These are phyloP conservation scores for Phialocephala sp. DNA, from an alignment of 2,329 filamentous ascomycete species.

Conservation along the genomic window DNA sequence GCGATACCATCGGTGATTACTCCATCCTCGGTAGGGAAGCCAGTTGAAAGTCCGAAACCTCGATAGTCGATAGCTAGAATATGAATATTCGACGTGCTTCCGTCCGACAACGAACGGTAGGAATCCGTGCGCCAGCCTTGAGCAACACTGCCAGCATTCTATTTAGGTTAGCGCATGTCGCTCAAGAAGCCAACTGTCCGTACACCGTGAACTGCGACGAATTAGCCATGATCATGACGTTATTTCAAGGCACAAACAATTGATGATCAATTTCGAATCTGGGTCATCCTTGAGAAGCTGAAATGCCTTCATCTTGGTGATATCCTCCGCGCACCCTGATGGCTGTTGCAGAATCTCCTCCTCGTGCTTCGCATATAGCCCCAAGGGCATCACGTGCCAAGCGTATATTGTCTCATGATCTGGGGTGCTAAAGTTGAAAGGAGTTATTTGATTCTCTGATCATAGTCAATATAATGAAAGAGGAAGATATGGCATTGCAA, in stretches of 20 bases:
- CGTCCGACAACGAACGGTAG: conserved; percentile 77
- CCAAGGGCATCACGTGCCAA: conserved; percentile 88
- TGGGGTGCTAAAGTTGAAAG: conserved; percentile 76
- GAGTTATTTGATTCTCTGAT: conserved; percentile 83
- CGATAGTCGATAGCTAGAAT: conserved; percentile 91
- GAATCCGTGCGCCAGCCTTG: conserved; percentile 77
- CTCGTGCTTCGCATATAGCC: conserved; percentile 77
- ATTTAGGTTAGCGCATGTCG: conserved; percentile 28
- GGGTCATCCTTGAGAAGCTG: conserved; percentile 67
- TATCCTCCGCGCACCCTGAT: conserved; percentile 49
- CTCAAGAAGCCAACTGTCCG: neutral
- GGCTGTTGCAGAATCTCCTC: conserved; percentile 59
- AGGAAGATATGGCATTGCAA: neutral
- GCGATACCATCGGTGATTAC: conserved; percentile 80
- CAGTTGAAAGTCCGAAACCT: conserved; percentile 82
- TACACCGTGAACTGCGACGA: conserved; percentile 12
- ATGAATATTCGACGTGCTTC: conserved; percentile 72
- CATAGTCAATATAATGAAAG: conserved; percentile 11
- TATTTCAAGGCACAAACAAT: conserved; percentile 53
- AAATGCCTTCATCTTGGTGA: conserved; percentile 64
- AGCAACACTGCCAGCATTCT: conserved; percentile 87
- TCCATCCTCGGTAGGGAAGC: conserved; percentile 79
- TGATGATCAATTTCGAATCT: conserved; percentile 66
- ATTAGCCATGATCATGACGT: conserved; percentile 18
- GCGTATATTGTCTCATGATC: conserved; percentile 82